phyloP scores from a whole-genome alignment of 306 rosid species.

The Cicer yamashitae region DNA sequence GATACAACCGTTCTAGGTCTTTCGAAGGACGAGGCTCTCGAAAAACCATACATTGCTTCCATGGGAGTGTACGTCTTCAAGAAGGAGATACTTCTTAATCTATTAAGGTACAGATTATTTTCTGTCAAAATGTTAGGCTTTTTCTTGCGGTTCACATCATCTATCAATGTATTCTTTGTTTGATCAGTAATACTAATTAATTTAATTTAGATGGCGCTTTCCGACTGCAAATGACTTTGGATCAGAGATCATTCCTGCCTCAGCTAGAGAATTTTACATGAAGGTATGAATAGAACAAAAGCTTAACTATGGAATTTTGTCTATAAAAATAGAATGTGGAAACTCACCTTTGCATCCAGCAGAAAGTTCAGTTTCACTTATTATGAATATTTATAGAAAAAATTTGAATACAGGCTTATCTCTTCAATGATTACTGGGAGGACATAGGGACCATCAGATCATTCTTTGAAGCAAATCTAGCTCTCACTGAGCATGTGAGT shows the following conservation, averaged over 20 bases:
- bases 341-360: slow-evolving; percentile 11
- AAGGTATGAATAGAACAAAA: slow-evolving; percentile 57
- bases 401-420: slow-evolving; percentile 75
- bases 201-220: slow-evolving; percentile 85
- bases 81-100: slow-evolving; percentile 93
- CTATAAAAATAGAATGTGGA: background rate
- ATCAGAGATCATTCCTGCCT: slow-evolving; percentile 95
- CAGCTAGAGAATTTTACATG: slow-evolving; percentile 81
- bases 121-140: slow-evolving; percentile 6
- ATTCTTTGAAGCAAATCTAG: slow-evolving; percentile 94
- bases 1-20: slow-evolving; percentile 96
- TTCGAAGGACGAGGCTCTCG: slow-evolving; percentile 72
- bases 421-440: slow-evolving; percentile 96
- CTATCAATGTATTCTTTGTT: slow-evolving; percentile 56
- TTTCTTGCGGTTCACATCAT: slow-evolving; percentile 32
- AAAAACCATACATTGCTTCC: slow-evolving; percentile 96
- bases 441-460: slow-evolving; percentile 98
- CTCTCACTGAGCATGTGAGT: slow-evolving; percentile 87
- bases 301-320: background rate
- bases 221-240: slow-evolving; percentile 99
- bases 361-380: slow-evolving; percentile 30
- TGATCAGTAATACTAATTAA: slow-evolving; percentile 44
- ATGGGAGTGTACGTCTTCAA: slow-evolving; percentile 98
- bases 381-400: slow-evolving; percentile 29
- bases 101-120: slow-evolving; percentile 66